A percentile compares a stretch with the other conserved stretches of the same genome.
Evolutionary conservation across 129 eudicot species (phyloP).

Genomic region (Gnaphalium uliginosum): DNA sequence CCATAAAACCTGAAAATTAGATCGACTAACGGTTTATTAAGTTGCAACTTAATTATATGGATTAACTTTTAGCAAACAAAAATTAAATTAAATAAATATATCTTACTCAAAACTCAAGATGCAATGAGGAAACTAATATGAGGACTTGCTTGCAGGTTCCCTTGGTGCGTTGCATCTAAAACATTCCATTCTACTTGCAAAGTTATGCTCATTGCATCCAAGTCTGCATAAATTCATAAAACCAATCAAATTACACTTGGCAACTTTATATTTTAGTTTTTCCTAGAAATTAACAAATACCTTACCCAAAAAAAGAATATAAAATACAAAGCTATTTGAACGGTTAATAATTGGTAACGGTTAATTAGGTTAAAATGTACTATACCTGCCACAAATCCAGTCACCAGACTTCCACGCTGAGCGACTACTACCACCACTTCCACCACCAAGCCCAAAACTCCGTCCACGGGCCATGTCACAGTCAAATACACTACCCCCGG

Average conservation of each 20-base stretch:
- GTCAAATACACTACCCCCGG: conserved; percentile 48
- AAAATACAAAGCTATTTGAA: not conserved
- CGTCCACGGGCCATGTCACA: conserved; percentile 42
- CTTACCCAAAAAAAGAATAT: too few species aligned
- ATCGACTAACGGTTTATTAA: conserved; percentile 23
- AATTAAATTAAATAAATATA: not conserved
- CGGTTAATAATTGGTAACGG: not conserved
- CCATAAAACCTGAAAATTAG: conserved; percentile 41
- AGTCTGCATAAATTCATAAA: conserved; percentile 42
- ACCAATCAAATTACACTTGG: too few species aligned
- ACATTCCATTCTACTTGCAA: conserved; percentile 94
- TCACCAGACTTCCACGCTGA: conserved; percentile 76
- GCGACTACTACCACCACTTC: conserved; percentile 64
- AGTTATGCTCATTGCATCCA: conserved; percentile 95
- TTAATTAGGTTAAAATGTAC: too few species aligned
- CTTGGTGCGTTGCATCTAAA: conserved; percentile 95
- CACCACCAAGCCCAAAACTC: conserved; percentile 39
- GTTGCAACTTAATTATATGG: not conserved
- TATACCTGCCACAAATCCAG: conserved; percentile 94
- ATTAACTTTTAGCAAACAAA: not conserved
- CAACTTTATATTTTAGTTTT: too few species aligned
- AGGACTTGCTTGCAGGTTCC: conserved; percentile 69
- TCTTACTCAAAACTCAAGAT: conserved; percentile 41
- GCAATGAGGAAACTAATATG: conserved; percentile 35
- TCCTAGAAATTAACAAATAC: not conserved